These are phyloP conservation scores for Staphylotrichum tortipilum DNA, from an alignment of 495 filamentous ascomycete genomes.

Conservation along the genomic window DNA sequence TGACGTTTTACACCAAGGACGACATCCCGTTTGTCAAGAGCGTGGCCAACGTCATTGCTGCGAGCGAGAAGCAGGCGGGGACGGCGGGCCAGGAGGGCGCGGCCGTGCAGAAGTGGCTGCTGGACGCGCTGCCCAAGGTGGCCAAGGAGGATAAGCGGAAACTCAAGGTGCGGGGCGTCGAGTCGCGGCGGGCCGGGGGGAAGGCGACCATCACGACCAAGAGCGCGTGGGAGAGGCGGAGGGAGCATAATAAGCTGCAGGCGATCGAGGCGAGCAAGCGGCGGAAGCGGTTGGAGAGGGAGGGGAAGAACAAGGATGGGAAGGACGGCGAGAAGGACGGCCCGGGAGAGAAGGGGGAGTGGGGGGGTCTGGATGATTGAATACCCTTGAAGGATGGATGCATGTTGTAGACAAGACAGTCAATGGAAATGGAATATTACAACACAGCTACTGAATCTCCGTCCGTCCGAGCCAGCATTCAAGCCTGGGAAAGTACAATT, in stretches of 20 bases:
- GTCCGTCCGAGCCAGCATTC: no score
- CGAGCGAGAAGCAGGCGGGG: constrained; percentile 61
- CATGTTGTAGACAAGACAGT: neutral
- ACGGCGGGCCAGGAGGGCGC: constrained; percentile 32
- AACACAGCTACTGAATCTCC: no score
- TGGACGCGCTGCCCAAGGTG: constrained; percentile 76
- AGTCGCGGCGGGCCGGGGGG: constrained; percentile 50
- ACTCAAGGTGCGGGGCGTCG: constrained; percentile 74
- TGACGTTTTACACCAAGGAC: constrained; percentile 91
- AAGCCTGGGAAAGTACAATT: no score
- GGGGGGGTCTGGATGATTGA: constrained; percentile 53
- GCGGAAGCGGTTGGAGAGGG: constrained; percentile 35
- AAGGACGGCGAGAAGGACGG: constrained; percentile 29
- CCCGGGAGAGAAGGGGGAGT: constrained; percentile 46
- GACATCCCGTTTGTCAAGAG: constrained; percentile 85
- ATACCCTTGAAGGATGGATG: neutral
- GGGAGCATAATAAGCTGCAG: constrained; percentile 67
- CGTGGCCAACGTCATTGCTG: constrained; percentile 84
- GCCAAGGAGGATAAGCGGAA: constrained; percentile 74
- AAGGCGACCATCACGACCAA: constrained; percentile 74
- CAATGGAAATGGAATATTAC: neutral
- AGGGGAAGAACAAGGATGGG: constrained; percentile 25
- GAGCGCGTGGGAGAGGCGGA: constrained; percentile 74
- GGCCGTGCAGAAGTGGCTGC: constrained; percentile 71
- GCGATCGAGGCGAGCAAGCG: constrained; percentile 65